Conservation (phyloP, 208 protist species). For the Leishmania tarentolae region DNA sequence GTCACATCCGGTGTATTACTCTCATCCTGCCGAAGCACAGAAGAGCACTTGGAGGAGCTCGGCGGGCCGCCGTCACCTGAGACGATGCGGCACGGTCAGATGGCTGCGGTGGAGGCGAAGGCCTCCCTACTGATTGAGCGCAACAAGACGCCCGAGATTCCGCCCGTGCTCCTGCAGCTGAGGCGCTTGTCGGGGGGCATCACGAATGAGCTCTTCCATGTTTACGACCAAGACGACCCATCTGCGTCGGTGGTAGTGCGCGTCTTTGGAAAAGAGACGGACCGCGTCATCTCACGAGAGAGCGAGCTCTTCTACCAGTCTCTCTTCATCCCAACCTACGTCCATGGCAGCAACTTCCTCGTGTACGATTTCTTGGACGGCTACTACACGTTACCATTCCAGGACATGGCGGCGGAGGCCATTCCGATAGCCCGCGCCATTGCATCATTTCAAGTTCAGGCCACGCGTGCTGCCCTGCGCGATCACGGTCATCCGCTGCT, state of each 20-base stretch:
- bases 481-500: constrained; percentile 50
- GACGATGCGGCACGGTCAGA: constrained; percentile 37
- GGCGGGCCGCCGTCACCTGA: constrained; percentile 27
- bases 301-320: constrained; percentile 92
- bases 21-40: constrained; percentile 22
- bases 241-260: constrained; percentile 79
- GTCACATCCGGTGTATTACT: not conserved
- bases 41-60: constrained; percentile 29
- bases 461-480: constrained; percentile 61
- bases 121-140: constrained; percentile 35
- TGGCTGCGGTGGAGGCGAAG: constrained; percentile 42
- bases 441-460: constrained; percentile 76
- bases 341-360: constrained; percentile 80
- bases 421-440: constrained; percentile 55
- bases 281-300: constrained; percentile 87
- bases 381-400: constrained; percentile 68
- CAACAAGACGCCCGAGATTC: not conserved
- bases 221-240: constrained; percentile 54
- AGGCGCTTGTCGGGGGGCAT: constrained; percentile 84
- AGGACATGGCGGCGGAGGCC: constrained; percentile 62
- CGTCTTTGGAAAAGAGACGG: constrained; percentile 89
- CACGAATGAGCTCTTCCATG: constrained; percentile 89
- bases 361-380: constrained; percentile 78
- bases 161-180: constrained; percentile 44
- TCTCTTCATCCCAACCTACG: constrained; percentile 80